Base-by-base conservation (phyloP, 345 rosid species). In the Hypericum androsaemum region DNA sequence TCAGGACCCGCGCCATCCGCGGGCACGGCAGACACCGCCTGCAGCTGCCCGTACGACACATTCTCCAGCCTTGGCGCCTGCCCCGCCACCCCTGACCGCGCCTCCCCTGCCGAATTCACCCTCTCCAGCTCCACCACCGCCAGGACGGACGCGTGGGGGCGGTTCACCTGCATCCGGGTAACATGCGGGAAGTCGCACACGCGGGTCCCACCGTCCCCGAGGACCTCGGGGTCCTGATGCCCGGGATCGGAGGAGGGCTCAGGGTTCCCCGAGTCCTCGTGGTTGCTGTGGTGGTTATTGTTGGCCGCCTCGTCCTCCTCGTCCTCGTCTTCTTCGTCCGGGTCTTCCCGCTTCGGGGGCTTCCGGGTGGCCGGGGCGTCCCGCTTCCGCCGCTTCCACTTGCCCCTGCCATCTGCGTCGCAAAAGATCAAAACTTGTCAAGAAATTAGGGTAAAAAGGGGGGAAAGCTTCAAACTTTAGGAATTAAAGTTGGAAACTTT, bases 361-460 rank as follows among this genome's bases (percentile, higher is more conserved):
- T 75, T 85, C 58, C 87, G 80, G 39, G 64, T 43, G 49, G 50
- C 50, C 54, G 57, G 77, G 42, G 78, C 63, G 32, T 83, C 94
- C 54, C 94, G 71, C 80, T 73, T 79, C 54, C 83, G 71, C 70
- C 86, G 65, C 75, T 83, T 87, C 96, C 96, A 87, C 72, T 73
- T 83, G 57, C 87, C 87, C 16, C 89, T 74, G 14, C 78, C 78
- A 64, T 84, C 95, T 79, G 77, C 58, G 52, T 22, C 32, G 32
- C 32, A 22, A 22, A 22, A 22, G 32, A 22, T 22, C 32, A 4
- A 22, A 22, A 22, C 32, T 22, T 22, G 32, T 22, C 32, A 22
- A 22, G 32, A 22, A 22, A 22, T 22, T 22, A 22, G 32, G 32
- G 32, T 4, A 22, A 22, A 22, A 22, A 22, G 1, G 32, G 32